phyloP scores from a whole-genome alignment of 1,284 basidiomycete genomes.

The Rhodotorula mucilaginosa region DNA sequence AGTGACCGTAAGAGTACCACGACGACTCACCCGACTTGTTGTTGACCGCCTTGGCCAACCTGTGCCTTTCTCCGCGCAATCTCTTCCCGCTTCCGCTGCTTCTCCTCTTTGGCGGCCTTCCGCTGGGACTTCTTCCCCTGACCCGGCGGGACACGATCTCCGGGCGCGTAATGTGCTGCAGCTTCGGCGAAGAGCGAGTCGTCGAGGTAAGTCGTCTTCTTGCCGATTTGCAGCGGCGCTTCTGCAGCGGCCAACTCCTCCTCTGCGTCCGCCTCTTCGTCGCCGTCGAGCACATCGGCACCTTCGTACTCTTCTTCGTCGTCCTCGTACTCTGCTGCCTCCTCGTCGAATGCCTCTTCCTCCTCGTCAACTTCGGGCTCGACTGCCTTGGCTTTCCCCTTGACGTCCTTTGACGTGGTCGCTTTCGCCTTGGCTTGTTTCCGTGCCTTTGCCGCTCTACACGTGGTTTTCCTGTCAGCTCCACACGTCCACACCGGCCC shows the following conservation, averaged over 20 bases:
- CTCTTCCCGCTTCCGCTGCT: constrained; percentile 11
- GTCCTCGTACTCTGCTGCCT: constrained; percentile 13
- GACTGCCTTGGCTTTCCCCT: constrained; percentile 10
- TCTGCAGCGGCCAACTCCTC: background rate
- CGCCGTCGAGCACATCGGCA: background rate
- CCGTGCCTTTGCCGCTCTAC: constrained; percentile 6
- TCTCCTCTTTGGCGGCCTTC: constrained; percentile 20
- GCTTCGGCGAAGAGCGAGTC: constrained; percentile 32
- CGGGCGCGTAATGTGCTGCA: constrained; percentile 23
- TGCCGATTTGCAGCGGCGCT: constrained; percentile 18
- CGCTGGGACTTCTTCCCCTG: constrained; percentile 24
- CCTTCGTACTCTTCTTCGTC: background rate
- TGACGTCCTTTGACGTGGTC: background rate
- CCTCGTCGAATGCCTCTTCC: constrained; percentile 1
- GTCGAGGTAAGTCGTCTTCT: constrained; percentile 39
- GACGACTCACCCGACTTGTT: constrained; percentile 26
- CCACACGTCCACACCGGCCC: background rate
- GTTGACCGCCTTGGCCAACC: constrained; percentile 23
- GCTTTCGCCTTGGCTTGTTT: constrained; percentile 19
- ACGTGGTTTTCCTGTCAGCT: constrained; percentile 2
- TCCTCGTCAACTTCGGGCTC: constrained; percentile 10
- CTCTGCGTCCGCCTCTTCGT: background rate
- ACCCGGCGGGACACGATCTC: constrained; percentile 1
- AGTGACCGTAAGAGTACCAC: background rate
- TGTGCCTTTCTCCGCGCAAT: constrained; percentile 16